Evolutionary conservation across 129 eudicot species (phyloP), one percentile per base, ranked within the genome.

Genomic region (Dittrichia graveolens): DNA sequence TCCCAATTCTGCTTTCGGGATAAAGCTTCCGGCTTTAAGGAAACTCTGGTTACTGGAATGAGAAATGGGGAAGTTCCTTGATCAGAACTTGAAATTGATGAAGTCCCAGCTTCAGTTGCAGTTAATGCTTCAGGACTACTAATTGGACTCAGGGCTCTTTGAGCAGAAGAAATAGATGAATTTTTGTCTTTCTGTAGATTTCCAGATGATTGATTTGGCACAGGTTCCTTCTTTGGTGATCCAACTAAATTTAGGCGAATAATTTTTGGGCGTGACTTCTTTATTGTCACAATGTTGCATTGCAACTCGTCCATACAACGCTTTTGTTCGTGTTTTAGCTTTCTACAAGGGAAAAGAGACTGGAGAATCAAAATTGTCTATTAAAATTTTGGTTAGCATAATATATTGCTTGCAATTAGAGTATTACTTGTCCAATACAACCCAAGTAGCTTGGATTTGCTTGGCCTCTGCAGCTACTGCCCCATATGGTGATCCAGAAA

Each of bases 21-120:
- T 11, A 85, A 52, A 24, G 78, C 42, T 41, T 81, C 69, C 39
- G 64, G 71, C 62, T 82, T 87, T 18, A 83, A 59, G 66, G 71
- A 57, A 19, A 64, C 69, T 55, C 69, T 67, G 13, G 61, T 58
- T 19, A 84, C 83, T 34, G 88, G 75, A 11, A 81, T 64, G 38
- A 69, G 86, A 72, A 90, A 94, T 2, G 99, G 97, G 9, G 99
- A 95, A 37, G 94, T 83, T 53, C 97, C 87, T 35, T 89, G 99
- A 49, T 95, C 99, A 24, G 99, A 95, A 82, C 97, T 95, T 60
- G 99, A 95, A 60, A 90, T 96, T 15, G 98, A 89, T 52, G 99
- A 95, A 48, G 85, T 86, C 54, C 91, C 94, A 4, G 79, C 84
- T 75, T 90, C 99, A 0, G 97, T 95, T 53, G 91, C 78, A 37